phyloP scores from a whole-genome alignment of 371 early-diverging fungal species.

The Lichtheimia hyalospora region DNA sequence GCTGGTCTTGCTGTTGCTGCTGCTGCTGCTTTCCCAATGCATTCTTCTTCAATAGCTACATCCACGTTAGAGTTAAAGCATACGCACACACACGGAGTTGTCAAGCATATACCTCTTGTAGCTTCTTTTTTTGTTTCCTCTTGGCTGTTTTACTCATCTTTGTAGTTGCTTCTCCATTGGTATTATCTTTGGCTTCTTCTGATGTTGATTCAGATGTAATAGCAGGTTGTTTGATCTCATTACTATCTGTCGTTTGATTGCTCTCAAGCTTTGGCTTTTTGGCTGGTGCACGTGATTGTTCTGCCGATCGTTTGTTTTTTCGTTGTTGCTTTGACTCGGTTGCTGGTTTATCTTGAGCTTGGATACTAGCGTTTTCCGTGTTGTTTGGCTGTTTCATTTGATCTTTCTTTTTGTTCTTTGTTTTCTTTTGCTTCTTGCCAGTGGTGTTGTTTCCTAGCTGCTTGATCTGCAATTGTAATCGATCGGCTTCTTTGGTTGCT shows the following conservation, averaged over 20 bases:
- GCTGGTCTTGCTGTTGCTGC: not conserved
- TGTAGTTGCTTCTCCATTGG: not conserved
- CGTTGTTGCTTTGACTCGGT: conserved; percentile 4
- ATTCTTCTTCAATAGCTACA: not conserved
- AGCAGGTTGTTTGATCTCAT: conserved; percentile 1
- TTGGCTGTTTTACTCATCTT: conserved; percentile 1
- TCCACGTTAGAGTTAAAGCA: conserved; percentile 1
- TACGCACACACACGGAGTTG: not conserved
- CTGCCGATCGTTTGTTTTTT: conserved; percentile 1
- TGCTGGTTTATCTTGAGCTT: conserved; percentile 7
- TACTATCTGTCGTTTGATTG: not conserved
- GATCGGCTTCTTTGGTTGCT: conserved; percentile 29
- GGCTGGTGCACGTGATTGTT: not conserved
- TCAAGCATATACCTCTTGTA: conserved; percentile 23
- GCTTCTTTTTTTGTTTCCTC: conserved; percentile 10
- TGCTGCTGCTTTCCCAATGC: not conserved
- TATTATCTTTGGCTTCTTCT: conserved; percentile 2
- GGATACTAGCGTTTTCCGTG: not conserved
- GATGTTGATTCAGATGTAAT: conserved; percentile 1
- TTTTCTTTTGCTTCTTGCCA: conserved; percentile 2
- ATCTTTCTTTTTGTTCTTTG: conserved; percentile 9
- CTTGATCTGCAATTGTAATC: conserved; percentile 27
- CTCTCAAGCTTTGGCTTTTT: not conserved
- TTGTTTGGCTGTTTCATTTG: conserved; percentile 6
- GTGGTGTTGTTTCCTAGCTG: conserved; percentile 14